Base-by-base conservation (phyloP, 345 rosid species). In the Trapa incisa region DNA sequence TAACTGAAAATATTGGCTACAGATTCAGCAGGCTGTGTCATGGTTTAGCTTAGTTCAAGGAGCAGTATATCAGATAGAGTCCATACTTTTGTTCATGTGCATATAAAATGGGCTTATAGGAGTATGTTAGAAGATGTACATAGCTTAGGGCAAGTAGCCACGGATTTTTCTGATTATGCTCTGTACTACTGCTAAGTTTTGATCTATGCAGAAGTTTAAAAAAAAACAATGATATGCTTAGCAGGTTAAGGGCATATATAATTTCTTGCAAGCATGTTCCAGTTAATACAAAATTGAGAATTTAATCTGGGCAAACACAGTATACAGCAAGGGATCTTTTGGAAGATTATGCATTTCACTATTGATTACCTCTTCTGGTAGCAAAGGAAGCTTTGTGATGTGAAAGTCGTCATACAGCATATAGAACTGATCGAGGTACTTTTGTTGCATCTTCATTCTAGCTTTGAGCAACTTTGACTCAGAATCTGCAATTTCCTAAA, bases 371-470 rank as follows among this genome's bases (percentile, higher is more conserved):
- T 95, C 99, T 74, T 86, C 88, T 16, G 97, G 98, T 67, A 95
- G 83, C 84, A 95, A 74, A 52, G 97, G 99, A 52, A 95, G 85
- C 81, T 95, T 95, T 65, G 96, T 87, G 81, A 95, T 91, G 75
- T 95, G 80, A 74, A 95, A 95, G 79, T 95, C 99, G 75, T 95
- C 99, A 61, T 95, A 95, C 68, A 95, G 69, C 97, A 91, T 85
- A 84, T 91, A 95, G 75, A 91, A 95, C 80, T 95, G 99, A 79
- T 95, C 96, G 2, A 95, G 89, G 75, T 95, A 95, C 87, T 95
- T 94, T 62, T 88, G 89, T 72, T 94, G 99, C 97, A 94, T 94
- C 81, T 80, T 72, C 99, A 87, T 94, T 77, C 99, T 89, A 54
- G 99, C 91, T 78, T 69, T 87, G 67, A 91, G 96, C 75, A 95